Percentiles rank a stretch among this genome's conserved stretches.
Evolutionary conservation across 164 flowering plant genomes (phyloP).

Genomic region (Taxillus chinensis): DNA sequence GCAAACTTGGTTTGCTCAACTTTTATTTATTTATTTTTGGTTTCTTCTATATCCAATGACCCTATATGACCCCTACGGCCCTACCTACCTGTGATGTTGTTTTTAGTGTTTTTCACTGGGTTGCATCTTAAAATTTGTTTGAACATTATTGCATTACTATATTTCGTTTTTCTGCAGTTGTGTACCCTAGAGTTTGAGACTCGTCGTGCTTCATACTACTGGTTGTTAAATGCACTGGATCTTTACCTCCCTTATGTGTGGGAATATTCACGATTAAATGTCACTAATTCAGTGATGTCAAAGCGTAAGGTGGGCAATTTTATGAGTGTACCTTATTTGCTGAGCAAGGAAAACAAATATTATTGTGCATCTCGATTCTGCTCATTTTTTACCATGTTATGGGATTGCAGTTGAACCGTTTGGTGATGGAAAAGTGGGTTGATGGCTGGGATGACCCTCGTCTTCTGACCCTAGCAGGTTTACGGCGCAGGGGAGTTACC

Average conservation of each 20-base stretch:
- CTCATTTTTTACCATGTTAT: conserved; percentile 4
- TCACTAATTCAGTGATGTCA: conserved; percentile 94
- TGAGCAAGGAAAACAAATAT: not conserved
- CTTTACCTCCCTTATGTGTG: conserved; percentile 89
- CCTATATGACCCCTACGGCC: too few relatives aligned
- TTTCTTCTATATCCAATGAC: too few relatives aligned
- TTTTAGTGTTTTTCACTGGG: too few relatives aligned
- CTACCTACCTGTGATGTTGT: too few relatives aligned
- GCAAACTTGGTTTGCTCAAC: conserved; percentile 8
- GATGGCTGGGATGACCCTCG: conserved; percentile 99
- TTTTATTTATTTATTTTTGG: not conserved
- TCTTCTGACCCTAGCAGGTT: conserved; percentile 92
- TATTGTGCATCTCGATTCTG: not conserved
- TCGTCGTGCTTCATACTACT: conserved; percentile 95
- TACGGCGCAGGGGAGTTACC: conserved; percentile 85
- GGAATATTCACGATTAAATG: conserved; percentile 92
- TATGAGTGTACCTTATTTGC: not conserved
- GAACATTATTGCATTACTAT: not conserved
- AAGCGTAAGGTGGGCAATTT: conserved; percentile 67
- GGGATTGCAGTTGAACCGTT: conserved; percentile 58
- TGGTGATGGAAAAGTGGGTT: conserved; percentile 88
- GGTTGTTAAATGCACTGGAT: conserved; percentile 74
- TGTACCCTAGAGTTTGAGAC: conserved; percentile 98
- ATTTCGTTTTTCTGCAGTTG: conserved; percentile 38
- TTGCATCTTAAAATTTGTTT: not conserved